These are phyloP conservation scores for Chrysosporium keratinophilum DNA, from an alignment of 2,329 filamentous ascomycete genomes.

Conservation along the genomic window DNA sequence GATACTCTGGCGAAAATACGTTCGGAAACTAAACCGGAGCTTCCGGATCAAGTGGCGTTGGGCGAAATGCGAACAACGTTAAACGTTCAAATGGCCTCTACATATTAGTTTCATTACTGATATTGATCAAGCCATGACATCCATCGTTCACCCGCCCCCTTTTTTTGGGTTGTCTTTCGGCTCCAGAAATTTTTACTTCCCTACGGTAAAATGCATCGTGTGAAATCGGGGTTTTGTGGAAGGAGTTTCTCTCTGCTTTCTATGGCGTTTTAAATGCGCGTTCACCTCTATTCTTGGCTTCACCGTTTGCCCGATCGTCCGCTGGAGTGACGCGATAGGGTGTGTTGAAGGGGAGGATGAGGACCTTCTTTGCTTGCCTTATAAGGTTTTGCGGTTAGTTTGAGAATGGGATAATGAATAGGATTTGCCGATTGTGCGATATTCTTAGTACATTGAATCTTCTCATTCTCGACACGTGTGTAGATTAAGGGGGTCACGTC, in stretches of 20 bases:
- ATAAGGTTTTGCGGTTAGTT: not conserved
- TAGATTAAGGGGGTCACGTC: too few species aligned
- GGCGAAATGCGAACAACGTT: not conserved
- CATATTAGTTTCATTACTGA: not conserved
- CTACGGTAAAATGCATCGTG: not conserved
- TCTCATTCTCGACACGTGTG: too few species aligned
- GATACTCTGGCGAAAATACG: slow-evolving; percentile 97
- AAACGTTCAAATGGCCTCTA: not conserved
- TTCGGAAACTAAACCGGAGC: slow-evolving; percentile 52
- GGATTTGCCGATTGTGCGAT: not conserved
- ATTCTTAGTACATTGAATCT: slow-evolving; percentile 4
- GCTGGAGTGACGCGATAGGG: not conserved
- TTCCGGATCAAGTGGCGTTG: not conserved
- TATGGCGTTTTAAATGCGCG: slow-evolving; percentile 2
- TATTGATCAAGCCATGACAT: not conserved
- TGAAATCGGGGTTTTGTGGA: slow-evolving; percentile 3
- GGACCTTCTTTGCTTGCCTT: not conserved
- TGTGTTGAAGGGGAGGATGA: not conserved
- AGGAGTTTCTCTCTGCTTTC: slow-evolving; percentile 1
- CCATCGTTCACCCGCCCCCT: not conserved
- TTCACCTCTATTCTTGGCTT: not conserved
- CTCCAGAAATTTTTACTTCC: not conserved
- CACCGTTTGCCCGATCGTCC: not conserved
- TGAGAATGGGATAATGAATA: slow-evolving; percentile 2
- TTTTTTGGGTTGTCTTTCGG: not conserved